Evolutionary conservation across 495 filamentous ascomycete species (phyloP), one percentile per base, ranked within the genome.

Genomic region (Bacidia gigantensis): DNA sequence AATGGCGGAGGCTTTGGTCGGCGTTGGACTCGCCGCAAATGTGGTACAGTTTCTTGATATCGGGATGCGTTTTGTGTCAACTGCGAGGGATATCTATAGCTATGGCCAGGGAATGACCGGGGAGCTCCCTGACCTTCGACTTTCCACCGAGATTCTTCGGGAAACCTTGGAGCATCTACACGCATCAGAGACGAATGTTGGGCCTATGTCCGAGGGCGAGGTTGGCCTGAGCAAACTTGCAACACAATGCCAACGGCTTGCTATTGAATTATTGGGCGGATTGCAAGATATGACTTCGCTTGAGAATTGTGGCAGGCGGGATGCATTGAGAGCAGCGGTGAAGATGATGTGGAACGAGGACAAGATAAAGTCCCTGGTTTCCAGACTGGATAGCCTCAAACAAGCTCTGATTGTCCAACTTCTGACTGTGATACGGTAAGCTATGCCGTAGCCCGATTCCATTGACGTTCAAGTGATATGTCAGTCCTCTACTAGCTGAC

Each of bases 1-100:
- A n/a, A 48, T 48, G 45, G 45, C 45, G 11, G 45, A 48, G 22
- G 45, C 45, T 48, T 22, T 48, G 22, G 22, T 48, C 3, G 45
- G 11, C 7, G 11, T 48, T 25, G 22, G 45, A 7, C 11, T 48
- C 11, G 45, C 25, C 18, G 45, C 45, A 25, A 48, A 48, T 29
- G 25, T 48, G 3, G 10, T 48, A 11, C 45, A 48, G 22, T 48
- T 48, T 22, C 3, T 48, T 25, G 45, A 48, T 25, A 23, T 48
- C 26, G 45, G 45, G 9, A 5, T 22, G 3, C 11, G 25, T 5
- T 48, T 48, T 26, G 22, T 29, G 7, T 22, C 17, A 5, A 48
- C 7, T 22, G 45, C 18, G 3, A 23, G 24, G 18, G 18, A 25
- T 12, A 48, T 48, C 22, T 48, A 48, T 25, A 48, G 5, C 7